A percentile compares a stretch with the other conserved stretches of the same genome.
phyloP scores from a whole-genome alignment of 1,139 yeast genomes.

The Pneumocystis murina region DNA sequence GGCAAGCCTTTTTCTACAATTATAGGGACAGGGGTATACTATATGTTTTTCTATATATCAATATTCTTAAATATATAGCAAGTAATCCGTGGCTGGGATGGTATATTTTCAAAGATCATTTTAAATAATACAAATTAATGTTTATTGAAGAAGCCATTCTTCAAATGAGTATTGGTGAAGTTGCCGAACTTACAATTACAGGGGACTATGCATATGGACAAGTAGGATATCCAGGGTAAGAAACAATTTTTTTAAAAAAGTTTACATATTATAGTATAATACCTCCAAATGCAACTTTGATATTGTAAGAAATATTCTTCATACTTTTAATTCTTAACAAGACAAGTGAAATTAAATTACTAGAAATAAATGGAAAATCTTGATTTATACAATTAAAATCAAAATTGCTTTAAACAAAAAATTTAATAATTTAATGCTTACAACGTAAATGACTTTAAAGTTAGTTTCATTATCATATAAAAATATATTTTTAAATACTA shows the following conservation, averaged over 20 bases:
- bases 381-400: not conserved
- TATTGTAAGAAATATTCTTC: not conserved
- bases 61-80: not conserved
- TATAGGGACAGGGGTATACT: constrained; percentile 44
- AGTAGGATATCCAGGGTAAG: not conserved
- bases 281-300: constrained; percentile 88
- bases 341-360: constrained; percentile 10
- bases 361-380: constrained; percentile 10
- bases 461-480: not conserved
- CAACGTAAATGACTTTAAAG: not conserved
- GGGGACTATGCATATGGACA: constrained; percentile 76
- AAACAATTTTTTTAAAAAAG: constrained; percentile 24
- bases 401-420: not conserved
- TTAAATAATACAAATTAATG: not conserved
- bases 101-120: not conserved
- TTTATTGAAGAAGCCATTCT: constrained; percentile 76
- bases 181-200: constrained; percentile 81
- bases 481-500: not conserved
- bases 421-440: not conserved
- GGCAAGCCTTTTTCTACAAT: constrained; percentile 77
- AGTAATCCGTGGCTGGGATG: constrained; percentile 2
- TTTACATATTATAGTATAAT: constrained; percentile 84
- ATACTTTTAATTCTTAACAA: not conserved
- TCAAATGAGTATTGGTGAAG: constrained; percentile 78
- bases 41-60: not conserved